Evolutionary conservation across 2,329 filamentous ascomycete species (phyloP), one percentile per base, ranked within the genome.

Genomic region (Colletotrichum kahawae): DNA sequence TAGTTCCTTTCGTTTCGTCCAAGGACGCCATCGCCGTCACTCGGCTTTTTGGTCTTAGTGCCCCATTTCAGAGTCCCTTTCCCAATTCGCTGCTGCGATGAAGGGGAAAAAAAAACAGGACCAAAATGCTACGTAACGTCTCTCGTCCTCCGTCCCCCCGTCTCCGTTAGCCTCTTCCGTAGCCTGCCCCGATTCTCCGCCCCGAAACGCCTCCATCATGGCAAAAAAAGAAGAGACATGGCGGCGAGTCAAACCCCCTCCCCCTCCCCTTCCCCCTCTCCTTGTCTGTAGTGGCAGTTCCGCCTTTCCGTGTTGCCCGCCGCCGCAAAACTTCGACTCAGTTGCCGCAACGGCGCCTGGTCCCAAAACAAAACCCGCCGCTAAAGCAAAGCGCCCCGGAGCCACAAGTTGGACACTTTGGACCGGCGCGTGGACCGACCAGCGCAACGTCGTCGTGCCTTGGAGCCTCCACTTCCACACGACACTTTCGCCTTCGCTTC

Each of bases 341-440:
- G 66, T 56, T 64, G 71, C 67, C 71, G 71, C 51, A 74, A 74
- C 71, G 71, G 71, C 67, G 71, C 36, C 67, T 71, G 54, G 29
- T 43, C 34, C 59, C 36, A 65, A 68, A 69, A 56, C 34, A 34
- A 66, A 71, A 60, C 38, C 68, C 33, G 68, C 67, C 62, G 71
- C 62, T 62, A 43, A 43, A 43, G 38, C 38, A 27, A 48, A 21
- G 21, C 54, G 62, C 43, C 62, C 56, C 51, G 60, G 21, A 43
- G 38, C 38, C 38, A 43, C 60, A 56, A 71, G 62, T 43, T 67
- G 62, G 18, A 43, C 38, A 57, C 51, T 34, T 67, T 57, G 60
- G 62, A 59, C 38, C 38, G 38, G 38, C 18, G 38, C 33, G 51
- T 62, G 38, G 62, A 60, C 38, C 38, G 38, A 43, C 38, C 67